A percentile compares a stretch with the other conserved stretches of the same genome.
Evolutionary conservation across 2,329 filamentous ascomycete genomes (phyloP).

Genomic region (Akanthomyces lecanii): DNA sequence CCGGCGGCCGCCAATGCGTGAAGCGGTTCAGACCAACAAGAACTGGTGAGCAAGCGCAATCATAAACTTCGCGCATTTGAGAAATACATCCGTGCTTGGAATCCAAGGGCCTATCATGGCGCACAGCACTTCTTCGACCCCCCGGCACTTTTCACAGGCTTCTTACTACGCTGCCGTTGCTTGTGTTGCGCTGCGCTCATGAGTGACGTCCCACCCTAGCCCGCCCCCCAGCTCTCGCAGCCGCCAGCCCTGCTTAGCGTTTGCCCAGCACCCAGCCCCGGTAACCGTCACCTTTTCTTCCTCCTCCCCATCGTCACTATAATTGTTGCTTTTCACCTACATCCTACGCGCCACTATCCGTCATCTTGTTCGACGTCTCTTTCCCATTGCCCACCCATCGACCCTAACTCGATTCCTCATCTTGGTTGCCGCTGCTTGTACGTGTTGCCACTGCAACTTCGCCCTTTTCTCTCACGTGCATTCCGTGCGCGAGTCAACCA

Average conservation of each 20-base stretch:
- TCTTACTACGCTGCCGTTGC: background rate
- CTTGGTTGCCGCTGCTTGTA: background rate
- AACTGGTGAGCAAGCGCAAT: background rate
- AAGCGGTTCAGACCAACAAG: background rate
- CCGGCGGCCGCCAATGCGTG: background rate
- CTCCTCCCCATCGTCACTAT: conserved; percentile 15
- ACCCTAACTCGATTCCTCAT: background rate
- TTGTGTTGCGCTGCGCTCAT: background rate
- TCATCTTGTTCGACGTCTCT: background rate
- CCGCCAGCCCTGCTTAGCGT: conserved; percentile 11
- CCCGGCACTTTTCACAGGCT: background rate
- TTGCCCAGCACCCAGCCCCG: conserved; percentile 11
- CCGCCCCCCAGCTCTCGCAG: background rate
- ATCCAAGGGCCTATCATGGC: background rate
- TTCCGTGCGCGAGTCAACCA: conserved; percentile 12
- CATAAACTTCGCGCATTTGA: background rate
- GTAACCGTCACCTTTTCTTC: conserved; percentile 14
- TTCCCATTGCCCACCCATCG: conserved; percentile 2
- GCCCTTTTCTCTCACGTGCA: conserved; percentile 8
- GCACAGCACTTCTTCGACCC: background rate
- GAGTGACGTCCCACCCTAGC: conserved; percentile 9
- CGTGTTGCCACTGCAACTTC: conserved; percentile 1
- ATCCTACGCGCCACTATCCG: conserved; percentile 8
- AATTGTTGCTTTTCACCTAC: conserved; percentile 15
- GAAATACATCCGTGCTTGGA: background rate